These are phyloP conservation scores for Candida nanaspora DNA, from an alignment of 805 yeast genomes.

Conservation along the genomic window DNA sequence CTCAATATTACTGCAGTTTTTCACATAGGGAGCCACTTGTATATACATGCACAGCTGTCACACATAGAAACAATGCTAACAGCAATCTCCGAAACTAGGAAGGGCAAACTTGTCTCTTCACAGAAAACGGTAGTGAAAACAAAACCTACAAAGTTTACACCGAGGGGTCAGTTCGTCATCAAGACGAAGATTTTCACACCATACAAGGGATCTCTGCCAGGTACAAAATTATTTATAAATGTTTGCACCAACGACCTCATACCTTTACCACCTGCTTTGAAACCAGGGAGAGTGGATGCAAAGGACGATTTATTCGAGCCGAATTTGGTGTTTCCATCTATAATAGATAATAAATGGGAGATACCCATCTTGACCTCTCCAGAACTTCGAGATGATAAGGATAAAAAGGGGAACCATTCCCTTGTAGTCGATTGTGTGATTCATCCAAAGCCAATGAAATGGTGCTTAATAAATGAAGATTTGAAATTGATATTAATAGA, in stretches of 20 bases:
- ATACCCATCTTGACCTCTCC: slow-evolving; percentile 72
- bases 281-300: not conserved
- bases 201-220: slow-evolving; percentile 19
- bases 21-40: too few relatives aligned
- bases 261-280: slow-evolving; percentile 44
- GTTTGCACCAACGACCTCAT: slow-evolving; percentile 60
- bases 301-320: slow-evolving; percentile 38
- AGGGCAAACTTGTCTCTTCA: too few relatives aligned
- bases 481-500: slow-evolving; percentile 63
- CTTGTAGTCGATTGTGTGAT: slow-evolving; percentile 76
- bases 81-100: slow-evolving; percentile 7
- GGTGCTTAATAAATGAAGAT: slow-evolving; percentile 53
- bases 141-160: slow-evolving; percentile 23
- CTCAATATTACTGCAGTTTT: too few relatives aligned
- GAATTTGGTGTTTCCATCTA: slow-evolving; percentile 49
- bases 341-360: slow-evolving; percentile 73
- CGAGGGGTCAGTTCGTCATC: slow-evolving; percentile 67
- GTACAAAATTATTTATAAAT: slow-evolving; percentile 70
- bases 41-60: too few relatives aligned
- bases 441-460: slow-evolving; percentile 51
- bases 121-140: not conserved
- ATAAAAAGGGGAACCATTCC: slow-evolving; percentile 63
- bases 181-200: slow-evolving; percentile 48
- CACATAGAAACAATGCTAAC: slow-evolving; percentile 10
- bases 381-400: slow-evolving; percentile 42